A percentile compares a stretch with the other conserved stretches of the same genome.
These are phyloP conservation scores for Fusarium albosuccineum DNA, from an alignment of 2,329 filamentous ascomycete genomes.

Conservation along the genomic window DNA sequence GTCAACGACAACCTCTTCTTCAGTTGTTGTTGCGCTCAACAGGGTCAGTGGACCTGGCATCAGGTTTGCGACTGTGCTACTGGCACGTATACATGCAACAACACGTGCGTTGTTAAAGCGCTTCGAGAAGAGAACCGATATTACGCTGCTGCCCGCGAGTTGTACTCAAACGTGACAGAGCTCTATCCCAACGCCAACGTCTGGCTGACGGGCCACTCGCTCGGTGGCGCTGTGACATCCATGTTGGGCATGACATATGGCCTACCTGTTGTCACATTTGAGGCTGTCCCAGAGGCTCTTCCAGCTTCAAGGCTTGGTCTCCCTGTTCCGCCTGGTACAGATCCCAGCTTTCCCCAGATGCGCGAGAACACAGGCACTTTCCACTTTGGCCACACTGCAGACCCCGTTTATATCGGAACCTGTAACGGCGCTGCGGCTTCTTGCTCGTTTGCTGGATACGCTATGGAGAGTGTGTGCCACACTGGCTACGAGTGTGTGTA, in stretches of 20 bases:
- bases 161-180: constrained; percentile 92
- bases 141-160: constrained; percentile 87
- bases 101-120: constrained; percentile 84
- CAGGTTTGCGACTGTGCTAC: constrained; percentile 95
- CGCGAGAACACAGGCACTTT: constrained; percentile 81
- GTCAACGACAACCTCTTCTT: constrained; percentile 98
- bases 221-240: constrained; percentile 91
- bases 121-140: constrained; percentile 88
- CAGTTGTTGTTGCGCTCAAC: constrained; percentile 96
- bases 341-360: constrained; percentile 78
- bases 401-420: constrained; percentile 93
- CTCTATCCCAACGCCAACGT: constrained; percentile 87
- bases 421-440: constrained; percentile 92
- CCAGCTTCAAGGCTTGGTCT: constrained; percentile 87
- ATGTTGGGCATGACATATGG: constrained; percentile 92
- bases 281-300: constrained; percentile 91
- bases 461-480: constrained; percentile 93
- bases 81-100: constrained; percentile 89
- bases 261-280: constrained; percentile 89
- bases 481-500: constrained; percentile 90
- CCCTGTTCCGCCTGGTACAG: constrained; percentile 83
- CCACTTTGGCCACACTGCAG: constrained; percentile 95
- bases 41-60: constrained; percentile 89
- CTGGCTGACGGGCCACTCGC: constrained; percentile 92
- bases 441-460: constrained; percentile 93